Percentiles rank a stretch among this genome's conserved stretches.
Conservation (phyloP, 306 rosid genomes). For the Acacia acuminata region DNA sequence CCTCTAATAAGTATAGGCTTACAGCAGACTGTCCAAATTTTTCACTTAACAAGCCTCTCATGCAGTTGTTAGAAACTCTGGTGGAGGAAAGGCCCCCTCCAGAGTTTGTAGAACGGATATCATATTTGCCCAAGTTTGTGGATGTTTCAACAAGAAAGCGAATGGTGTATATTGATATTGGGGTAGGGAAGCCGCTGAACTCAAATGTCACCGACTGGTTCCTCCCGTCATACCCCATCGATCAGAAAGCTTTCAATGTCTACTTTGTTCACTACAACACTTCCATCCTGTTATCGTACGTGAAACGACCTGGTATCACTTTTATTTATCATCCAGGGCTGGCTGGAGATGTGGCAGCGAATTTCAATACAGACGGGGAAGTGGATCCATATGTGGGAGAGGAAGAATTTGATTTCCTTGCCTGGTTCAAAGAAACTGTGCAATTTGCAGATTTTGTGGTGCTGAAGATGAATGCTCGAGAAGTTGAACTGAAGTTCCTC, state of each 20-base stretch:
- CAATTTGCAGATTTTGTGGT: slow-evolving; percentile 71
- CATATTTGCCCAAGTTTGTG: slow-evolving; percentile 64
- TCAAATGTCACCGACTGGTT: slow-evolving; percentile 54
- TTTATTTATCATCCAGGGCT: slow-evolving; percentile 89
- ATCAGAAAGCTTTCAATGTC: slow-evolving; percentile 55
- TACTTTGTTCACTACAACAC: slow-evolving; percentile 80
- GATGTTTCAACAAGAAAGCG: slow-evolving; percentile 52
- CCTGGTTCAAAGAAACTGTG: slow-evolving; percentile 87
- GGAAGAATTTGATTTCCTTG: slow-evolving; percentile 70
- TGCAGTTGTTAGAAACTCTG: slow-evolving; percentile 65
- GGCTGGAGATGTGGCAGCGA: slow-evolving; percentile 43
- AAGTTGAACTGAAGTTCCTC: slow-evolving; percentile 66
- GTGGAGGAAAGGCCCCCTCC: slow-evolving; percentile 42
- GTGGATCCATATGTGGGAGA: slow-evolving; percentile 52
- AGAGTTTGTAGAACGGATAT: slow-evolving; percentile 30
- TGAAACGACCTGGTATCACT: slow-evolving; percentile 69
- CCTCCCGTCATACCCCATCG: slow-evolving; percentile 68
- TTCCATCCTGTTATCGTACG: slow-evolving; percentile 62
- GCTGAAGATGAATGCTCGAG: slow-evolving; percentile 80
- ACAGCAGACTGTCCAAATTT: slow-evolving; percentile 65
- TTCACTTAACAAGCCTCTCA: slow-evolving; percentile 49
- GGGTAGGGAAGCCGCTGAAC: slow-evolving; percentile 53
- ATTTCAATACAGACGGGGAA: slow-evolving; percentile 23
- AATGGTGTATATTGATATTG: slow-evolving; percentile 72
- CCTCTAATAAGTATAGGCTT: slow-evolving; percentile 42